Evolutionary conservation across 2,329 filamentous ascomycete species (phyloP), one percentile per base, ranked within the genome.

Genomic region (Fusarium albidum): DNA sequence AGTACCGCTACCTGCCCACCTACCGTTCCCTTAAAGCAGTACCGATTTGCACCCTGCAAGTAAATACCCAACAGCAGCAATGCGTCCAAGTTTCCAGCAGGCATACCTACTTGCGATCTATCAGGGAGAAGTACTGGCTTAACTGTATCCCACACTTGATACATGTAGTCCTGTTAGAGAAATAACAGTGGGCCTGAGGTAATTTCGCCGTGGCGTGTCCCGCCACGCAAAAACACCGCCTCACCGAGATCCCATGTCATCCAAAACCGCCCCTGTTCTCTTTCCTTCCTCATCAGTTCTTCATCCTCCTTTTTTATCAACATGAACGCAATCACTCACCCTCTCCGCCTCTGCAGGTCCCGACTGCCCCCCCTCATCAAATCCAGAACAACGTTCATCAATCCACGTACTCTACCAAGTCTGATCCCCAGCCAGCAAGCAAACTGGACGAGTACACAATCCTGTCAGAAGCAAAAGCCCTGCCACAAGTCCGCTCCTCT

Each of bases 371-470:
- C n/a, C 13, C 26, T 21, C 7, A 2, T 3, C 9, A 15, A 3
- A 13, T n/a, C n/a, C 28, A 15, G 31, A 6, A 1, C 35, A 1
- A 18, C 28, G 11, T 34, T 14, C 1, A 4, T 21, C 21, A 21
- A 7, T 7, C 4, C 4, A 21, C 21, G 5, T 7, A 21, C 21
- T 7, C 21, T 21, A 7, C 21, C 5, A 21, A 18, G 18, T 4
- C 33, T 27, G 13, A 33, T 26, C 37, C 13, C 46, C 8, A 11
- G 15, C 14, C 12, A 47, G 18, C n/a, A 62, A 32, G n/a, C n/a
- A n/a, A 28, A 57, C 5, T 34, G 55, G 33, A 37, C 52, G 4
- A 63, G 52, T 14, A 63, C 41, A 6, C 44, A 61, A 11, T 56
- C 52, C 4, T 61, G 59, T 13, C 38, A 18, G 13, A 63, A 62